phyloP scores from a whole-genome alignment of 108 stramenopile species.

The Skeletonema tropicum region DNA sequence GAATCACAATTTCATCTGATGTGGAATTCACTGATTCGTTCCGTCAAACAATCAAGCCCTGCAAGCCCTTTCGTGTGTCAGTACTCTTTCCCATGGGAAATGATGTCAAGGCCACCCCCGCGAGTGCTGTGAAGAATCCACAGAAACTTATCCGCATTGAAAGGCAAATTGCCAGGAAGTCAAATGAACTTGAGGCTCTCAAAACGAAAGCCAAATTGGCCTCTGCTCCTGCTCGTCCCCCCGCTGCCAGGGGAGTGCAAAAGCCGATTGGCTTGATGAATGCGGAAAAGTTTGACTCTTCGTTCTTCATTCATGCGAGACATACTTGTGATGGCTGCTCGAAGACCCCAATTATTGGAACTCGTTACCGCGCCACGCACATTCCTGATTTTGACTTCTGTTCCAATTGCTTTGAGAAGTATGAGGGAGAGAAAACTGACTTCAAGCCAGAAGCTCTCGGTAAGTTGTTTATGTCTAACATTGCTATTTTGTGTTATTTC shows the following conservation, averaged over 20 bases:
- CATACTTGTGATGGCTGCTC: constrained; percentile 90
- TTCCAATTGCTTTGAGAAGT: constrained; percentile 61
- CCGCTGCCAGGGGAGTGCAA: constrained; percentile 15
- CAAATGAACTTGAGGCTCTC: background rate
- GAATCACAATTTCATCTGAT: constrained; percentile 64
- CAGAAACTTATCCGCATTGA: constrained; percentile 10
- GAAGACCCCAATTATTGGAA: constrained; percentile 79
- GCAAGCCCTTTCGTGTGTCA: constrained; percentile 58
- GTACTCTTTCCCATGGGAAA: constrained; percentile 10
- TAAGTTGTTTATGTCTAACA: constrained; percentile 29
- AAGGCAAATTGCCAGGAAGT: background rate
- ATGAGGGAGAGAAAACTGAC: constrained; percentile 71
- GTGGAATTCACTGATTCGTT: constrained; percentile 77
- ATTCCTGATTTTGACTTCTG: constrained; percentile 89
- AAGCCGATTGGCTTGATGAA: constrained; percentile 1
- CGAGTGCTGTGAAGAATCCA: constrained; percentile 11
- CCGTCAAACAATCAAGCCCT: constrained; percentile 54
- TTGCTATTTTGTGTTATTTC: background rate
- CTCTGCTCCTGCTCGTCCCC: background rate
- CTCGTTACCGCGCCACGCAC: constrained; percentile 79
- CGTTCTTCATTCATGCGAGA: constrained; percentile 76
- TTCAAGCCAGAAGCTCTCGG: constrained; percentile 69
- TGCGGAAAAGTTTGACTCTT: constrained; percentile 21
- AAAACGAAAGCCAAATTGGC: background rate
- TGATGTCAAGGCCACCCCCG: background rate